These are phyloP conservation scores for Graphilbum ipis-grandicollis DNA, from an alignment of 2,329 filamentous ascomycete genomes.

Conservation along the genomic window DNA sequence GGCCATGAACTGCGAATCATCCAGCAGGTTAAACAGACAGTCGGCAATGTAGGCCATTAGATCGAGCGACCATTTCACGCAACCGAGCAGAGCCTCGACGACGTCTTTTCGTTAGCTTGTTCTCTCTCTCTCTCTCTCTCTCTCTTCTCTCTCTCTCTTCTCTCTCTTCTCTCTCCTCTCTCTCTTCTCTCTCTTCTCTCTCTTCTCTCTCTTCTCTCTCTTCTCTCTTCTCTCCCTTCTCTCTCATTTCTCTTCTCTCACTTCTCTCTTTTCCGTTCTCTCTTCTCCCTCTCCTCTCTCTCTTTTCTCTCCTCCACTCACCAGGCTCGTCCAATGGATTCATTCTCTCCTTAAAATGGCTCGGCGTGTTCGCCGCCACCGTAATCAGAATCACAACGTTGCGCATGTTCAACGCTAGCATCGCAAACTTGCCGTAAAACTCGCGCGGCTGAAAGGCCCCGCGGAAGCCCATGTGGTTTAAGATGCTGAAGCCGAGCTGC, in stretches of 20 bases:
- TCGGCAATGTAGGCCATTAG: constrained; percentile 47
- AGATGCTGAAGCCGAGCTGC: constrained; percentile 60
- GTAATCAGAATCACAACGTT: constrained; percentile 51
- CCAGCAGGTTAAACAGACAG: constrained; percentile 35
- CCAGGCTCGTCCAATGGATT: constrained; percentile 47
- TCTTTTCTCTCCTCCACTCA: too few species aligned
- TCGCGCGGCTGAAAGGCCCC: constrained; percentile 43
- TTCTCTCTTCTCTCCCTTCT: too few species aligned
- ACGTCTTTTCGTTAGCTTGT: constrained; percentile 33
- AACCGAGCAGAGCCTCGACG: constrained; percentile 53
- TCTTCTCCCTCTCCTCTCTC: too few species aligned
- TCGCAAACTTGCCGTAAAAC: constrained; percentile 57
- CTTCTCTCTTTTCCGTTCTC: too few species aligned
- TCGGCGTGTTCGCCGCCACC: constrained; percentile 40
- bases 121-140: too few species aligned
- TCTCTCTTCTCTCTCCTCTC: too few species aligned
- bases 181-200: too few species aligned
- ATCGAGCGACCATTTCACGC: constrained; percentile 64
- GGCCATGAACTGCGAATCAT: constrained; percentile 31
- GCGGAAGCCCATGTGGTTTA: constrained; percentile 60
- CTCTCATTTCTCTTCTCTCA: too few species aligned
- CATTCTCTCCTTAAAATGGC: constrained; percentile 34
- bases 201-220: too few species aligned
- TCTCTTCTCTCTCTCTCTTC: too few species aligned
- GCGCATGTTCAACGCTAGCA: constrained; percentile 57